These are phyloP conservation scores for Melampsora americana DNA, from an alignment of 1,284 basidiomycete genomes.

Conservation along the genomic window DNA sequence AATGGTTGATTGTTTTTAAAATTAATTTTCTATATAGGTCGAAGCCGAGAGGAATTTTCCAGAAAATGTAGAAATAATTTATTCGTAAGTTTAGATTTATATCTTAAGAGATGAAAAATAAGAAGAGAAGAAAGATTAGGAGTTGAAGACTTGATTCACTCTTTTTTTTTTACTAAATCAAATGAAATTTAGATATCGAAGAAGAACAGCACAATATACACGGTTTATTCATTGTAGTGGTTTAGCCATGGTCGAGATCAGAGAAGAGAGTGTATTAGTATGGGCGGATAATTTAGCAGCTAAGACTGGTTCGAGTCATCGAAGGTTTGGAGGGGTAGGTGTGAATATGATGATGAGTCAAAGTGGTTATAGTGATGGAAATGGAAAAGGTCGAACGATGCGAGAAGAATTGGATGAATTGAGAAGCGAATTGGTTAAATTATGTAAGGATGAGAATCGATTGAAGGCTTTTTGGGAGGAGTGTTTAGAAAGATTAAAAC, in stretches of 20 bases:
- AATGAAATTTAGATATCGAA: constrained; percentile 39
- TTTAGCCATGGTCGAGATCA: constrained; percentile 27
- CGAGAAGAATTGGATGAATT: constrained; percentile 15
- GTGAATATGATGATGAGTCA: background rate
- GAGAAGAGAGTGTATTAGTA: constrained; percentile 25
- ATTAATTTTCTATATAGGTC: background rate
- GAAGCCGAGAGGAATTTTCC: constrained; percentile 43
- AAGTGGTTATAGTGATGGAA: background rate
- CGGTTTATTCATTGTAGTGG: constrained; percentile 40
- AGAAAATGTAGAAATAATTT: constrained; percentile 27
- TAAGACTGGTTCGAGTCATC: constrained; percentile 27
- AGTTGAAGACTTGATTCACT: too few species aligned
- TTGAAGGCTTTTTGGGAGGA: constrained; percentile 41
- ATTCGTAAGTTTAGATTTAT: constrained; percentile 30
- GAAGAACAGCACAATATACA: constrained; percentile 23
- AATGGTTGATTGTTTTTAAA: background rate
- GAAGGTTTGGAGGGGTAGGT: constrained; percentile 15
- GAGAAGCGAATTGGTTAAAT: constrained; percentile 16
- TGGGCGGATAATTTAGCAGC: constrained; percentile 42
- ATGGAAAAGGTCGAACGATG: background rate
- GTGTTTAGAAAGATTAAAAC: constrained; percentile 26
- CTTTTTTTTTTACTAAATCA: too few species aligned
- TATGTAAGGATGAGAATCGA: constrained; percentile 21
- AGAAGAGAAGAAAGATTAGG: background rate
- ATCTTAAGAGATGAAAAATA: background rate